These are phyloP conservation scores for Fusarium mundagurra DNA, from an alignment of 2,329 filamentous ascomycete species.

Conservation along the genomic window DNA sequence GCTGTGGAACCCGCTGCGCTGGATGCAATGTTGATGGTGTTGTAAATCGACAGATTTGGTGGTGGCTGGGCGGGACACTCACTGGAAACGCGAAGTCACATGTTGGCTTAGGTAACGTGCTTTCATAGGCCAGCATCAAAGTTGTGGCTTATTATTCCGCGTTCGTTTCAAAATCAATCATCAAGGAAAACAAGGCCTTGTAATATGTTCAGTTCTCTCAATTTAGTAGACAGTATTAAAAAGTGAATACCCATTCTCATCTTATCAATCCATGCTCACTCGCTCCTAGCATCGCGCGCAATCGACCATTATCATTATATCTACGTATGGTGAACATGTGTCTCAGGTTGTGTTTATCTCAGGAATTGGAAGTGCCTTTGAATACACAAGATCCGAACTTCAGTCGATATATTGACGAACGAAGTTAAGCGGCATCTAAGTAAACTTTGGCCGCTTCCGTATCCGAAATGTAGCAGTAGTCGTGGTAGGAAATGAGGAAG, in stretches of 20 bases:
- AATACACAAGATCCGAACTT: no score
- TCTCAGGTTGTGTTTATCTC: neutral
- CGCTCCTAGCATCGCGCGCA: neutral
- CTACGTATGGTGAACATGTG: no score
- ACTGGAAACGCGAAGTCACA: neutral
- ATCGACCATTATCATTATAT: no score
- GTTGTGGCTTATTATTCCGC: neutral
- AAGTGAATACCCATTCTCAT: neutral
- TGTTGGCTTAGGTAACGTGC: neutral
- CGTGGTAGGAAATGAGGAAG: no score
- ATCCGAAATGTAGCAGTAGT: no score
- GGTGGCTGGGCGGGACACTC: neutral
- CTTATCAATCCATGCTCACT: no score
- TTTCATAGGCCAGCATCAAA: neutral
- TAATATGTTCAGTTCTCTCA: neutral
- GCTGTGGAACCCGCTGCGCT: neutral
- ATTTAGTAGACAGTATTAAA: rapidly evolving
- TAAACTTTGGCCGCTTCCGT: no score
- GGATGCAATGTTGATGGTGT: neutral
- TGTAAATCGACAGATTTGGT: neutral
- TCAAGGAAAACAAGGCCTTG: rapidly evolving
- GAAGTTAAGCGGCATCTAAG: no score
- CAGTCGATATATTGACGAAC: no score
- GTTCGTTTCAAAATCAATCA: neutral
- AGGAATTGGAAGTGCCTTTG: neutral